Evolutionary conservation across 192 early-diverging fungal species (phyloP), one percentile per base, ranked within the genome.

Genomic region (Coemansia sp.): DNA sequence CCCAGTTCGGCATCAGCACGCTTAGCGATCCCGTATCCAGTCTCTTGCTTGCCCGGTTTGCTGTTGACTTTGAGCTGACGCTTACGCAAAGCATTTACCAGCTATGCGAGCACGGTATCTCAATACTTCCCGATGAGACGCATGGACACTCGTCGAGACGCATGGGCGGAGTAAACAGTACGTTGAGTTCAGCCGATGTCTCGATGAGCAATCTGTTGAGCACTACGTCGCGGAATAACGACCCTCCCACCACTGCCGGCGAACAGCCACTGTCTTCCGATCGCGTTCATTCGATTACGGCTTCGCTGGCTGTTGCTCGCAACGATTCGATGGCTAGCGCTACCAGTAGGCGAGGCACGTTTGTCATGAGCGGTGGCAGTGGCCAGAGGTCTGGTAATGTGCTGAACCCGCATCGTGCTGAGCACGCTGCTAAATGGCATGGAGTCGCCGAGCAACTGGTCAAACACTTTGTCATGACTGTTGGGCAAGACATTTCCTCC

Each of bases 61-160:
- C 74, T 5, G 69, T 74, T 2, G 80, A 83, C 25, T 74, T 83
- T 71, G 80, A 77, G 57, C 71, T 77, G 71, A 77, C 80, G 27
- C 51, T 83, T 56, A 65, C 80, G 3, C 74, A 77, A 58, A 83
- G 71, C 42, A 73, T 83, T 8, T 83, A 83, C 46, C 80, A 83
- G 75, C 65, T 83, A 11, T 83, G 80, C 45, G 80, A 83, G 65
- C 80, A 83, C 22, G 71, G 62, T 25, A 82, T 82, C 20, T 68
- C 69, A 20, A 65, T 71, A 14, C 10, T 67, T 14, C 72, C 77
- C 6, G 77, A 73, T 6, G 68, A 74, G 6, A 31, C 27, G 14
- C 25, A 17, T 12, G 39, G 20, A 0, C 15, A 25, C 8, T 17
- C n/a, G 31, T 53, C 49, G 22, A 63, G 61, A 27, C 27, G 27